phyloP scores from a whole-genome alignment of 345 rosid genomes.

The Nephelium lappaceum region DNA sequence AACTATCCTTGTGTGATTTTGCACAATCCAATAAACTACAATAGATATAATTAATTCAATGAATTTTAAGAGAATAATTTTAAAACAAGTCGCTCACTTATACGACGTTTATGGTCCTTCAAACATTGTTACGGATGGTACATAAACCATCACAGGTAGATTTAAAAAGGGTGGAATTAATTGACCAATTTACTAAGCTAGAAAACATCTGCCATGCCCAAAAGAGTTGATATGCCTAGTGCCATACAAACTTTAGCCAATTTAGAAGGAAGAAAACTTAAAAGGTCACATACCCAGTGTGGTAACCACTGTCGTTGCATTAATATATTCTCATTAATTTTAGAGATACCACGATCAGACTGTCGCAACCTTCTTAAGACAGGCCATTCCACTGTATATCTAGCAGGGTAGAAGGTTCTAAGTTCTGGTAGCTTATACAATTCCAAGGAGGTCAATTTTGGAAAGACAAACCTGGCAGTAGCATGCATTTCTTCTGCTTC shows the following conservation, averaged over 20 bases:
- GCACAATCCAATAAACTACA: too few species aligned
- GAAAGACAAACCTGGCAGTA: slow-evolving; percentile 18
- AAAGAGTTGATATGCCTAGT: too few species aligned
- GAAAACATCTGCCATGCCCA: too few species aligned
- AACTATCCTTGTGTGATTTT: too few species aligned
- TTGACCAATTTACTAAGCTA: not conserved
- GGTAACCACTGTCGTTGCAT: not conserved
- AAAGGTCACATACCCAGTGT: not conserved
- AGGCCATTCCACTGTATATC: slow-evolving; percentile 20
- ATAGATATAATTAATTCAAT: too few species aligned
- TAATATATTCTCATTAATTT: too few species aligned
- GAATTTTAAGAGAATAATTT: not conserved
- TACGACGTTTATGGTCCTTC: not conserved
- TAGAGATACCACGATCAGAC: not conserved
- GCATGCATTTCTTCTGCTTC: not conserved
- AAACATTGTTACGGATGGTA: not conserved
- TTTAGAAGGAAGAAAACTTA: not conserved
- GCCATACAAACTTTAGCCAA: not conserved
- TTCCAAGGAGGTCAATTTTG: not conserved
- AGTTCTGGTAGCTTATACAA: not conserved
- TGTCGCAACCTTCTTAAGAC: not conserved
- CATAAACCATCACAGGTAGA: not conserved
- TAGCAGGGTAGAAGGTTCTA: slow-evolving; percentile 16
- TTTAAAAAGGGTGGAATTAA: not conserved
- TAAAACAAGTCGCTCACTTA: too few species aligned